Evolutionary conservation across 2,329 filamentous ascomycete genomes (phyloP).

Genomic region (Aspergillus texensis): DNA sequence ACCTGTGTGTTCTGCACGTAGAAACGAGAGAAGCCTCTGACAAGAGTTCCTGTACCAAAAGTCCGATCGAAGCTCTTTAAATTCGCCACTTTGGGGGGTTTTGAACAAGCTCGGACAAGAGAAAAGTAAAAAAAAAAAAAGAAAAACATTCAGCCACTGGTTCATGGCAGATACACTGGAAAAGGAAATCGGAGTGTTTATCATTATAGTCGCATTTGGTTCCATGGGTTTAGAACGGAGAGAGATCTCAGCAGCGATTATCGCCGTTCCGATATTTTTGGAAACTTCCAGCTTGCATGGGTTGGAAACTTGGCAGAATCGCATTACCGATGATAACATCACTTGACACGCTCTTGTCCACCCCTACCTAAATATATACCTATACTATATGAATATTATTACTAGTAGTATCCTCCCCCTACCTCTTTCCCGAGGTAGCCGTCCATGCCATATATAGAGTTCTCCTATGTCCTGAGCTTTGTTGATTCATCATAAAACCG

Average conservation of each 20-base stretch:
- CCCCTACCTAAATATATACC: not conserved
- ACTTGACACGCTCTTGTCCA: not conserved
- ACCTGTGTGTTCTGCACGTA: not conserved
- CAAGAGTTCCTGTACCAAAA: not conserved
- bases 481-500: not conserved
- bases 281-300: not conserved
- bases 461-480: not conserved
- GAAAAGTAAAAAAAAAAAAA: not conserved
- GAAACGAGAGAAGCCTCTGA: not conserved
- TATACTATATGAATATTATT: not conserved
- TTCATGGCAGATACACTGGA: not conserved
- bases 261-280: constrained; percentile 2
- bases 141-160: not conserved
- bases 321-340: not conserved
- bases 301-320: not conserved
- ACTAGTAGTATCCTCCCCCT: not conserved
- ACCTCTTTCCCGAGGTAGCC: not conserved
- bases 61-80: not conserved
- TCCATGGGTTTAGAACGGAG: not conserved
- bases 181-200: not conserved
- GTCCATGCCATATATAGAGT: not conserved
- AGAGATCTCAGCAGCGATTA: constrained; percentile 2
- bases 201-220: not conserved
- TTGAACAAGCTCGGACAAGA: not conserved
- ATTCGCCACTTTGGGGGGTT: not conserved